Evolutionary conservation across 2,329 filamentous ascomycete genomes (phyloP).

Genomic region (Pseudopyricularia cyperi): DNA sequence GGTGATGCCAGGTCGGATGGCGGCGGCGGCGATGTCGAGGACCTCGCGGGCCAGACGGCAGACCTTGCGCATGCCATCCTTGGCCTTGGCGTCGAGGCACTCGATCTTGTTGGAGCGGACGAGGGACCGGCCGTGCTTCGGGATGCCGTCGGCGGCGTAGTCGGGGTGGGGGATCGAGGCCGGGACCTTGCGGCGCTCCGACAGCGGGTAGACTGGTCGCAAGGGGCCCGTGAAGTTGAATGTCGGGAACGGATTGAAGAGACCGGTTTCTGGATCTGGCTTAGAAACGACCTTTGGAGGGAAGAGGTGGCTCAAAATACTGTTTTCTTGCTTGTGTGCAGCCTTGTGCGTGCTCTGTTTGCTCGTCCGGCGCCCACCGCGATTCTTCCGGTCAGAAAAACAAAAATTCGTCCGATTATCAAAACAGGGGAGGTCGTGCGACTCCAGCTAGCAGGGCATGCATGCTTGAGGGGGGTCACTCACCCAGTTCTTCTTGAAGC

Average conservation of each 20-base stretch:
- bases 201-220: conserved; percentile 79
- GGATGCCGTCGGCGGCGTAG: conserved; percentile 75
- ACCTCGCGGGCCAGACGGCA: conserved; percentile 82
- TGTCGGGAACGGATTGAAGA: conserved; percentile 84
- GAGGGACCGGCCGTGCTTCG: conserved; percentile 45
- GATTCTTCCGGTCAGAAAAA: not conserved
- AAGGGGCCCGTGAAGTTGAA: conserved; percentile 72
- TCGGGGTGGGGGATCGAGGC: conserved; percentile 73
- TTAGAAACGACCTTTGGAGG: conserved; percentile 76
- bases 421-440: not conserved
- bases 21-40: conserved; percentile 78
- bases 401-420: not conserved
- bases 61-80: conserved; percentile 86
- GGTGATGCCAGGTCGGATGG: conserved; percentile 77
- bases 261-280: conserved; percentile 80
- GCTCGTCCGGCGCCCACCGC: not conserved
- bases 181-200: conserved; percentile 58
- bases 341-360: conserved; percentile 70
- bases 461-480: not conserved
- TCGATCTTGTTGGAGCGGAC: conserved; percentile 69
- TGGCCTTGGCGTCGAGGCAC: conserved; percentile 65
- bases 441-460: not conserved
- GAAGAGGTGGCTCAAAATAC: conserved; percentile 60
- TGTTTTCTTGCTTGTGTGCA: conserved; percentile 68
- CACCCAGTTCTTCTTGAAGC: conserved; percentile 98